phyloP scores from a whole-genome alignment of 352 stramenopile genomes.

The Phytophthora tentaculata region DNA sequence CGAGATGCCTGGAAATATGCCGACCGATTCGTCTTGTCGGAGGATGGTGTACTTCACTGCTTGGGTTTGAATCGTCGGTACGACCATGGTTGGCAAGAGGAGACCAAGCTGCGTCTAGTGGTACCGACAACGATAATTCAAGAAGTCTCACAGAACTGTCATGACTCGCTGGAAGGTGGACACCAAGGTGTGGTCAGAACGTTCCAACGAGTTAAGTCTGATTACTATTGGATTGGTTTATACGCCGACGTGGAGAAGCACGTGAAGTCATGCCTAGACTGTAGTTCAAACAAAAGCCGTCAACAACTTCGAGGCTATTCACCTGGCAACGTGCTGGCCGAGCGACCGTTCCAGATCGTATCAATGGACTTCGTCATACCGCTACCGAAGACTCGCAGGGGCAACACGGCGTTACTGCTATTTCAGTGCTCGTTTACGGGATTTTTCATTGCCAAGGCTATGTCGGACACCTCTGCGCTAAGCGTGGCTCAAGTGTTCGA shows the following conservation, averaged over 20 bases:
- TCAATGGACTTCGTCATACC: not conserved
- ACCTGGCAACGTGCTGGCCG: not conserved
- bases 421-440: not conserved
- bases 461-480: not conserved
- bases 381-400: not conserved
- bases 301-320: not conserved
- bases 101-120: not conserved
- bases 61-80: not conserved
- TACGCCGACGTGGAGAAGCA: not conserved
- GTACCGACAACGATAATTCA: not conserved
- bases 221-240: not conserved
- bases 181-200: not conserved
- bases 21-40: not conserved
- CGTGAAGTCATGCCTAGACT: not conserved
- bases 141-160: not conserved
- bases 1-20: not conserved
- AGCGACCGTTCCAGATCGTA: not conserved
- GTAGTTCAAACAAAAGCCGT: not conserved
- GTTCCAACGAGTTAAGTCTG: not conserved
- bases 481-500: not conserved
- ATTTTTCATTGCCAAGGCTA: not conserved
- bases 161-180: not conserved
- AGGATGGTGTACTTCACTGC: not conserved
- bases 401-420: not conserved
- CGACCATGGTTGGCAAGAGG: not conserved